Conservation (phyloP, 2,329 filamentous ascomycete genomes). For the Sclerotinia minor region DNA sequence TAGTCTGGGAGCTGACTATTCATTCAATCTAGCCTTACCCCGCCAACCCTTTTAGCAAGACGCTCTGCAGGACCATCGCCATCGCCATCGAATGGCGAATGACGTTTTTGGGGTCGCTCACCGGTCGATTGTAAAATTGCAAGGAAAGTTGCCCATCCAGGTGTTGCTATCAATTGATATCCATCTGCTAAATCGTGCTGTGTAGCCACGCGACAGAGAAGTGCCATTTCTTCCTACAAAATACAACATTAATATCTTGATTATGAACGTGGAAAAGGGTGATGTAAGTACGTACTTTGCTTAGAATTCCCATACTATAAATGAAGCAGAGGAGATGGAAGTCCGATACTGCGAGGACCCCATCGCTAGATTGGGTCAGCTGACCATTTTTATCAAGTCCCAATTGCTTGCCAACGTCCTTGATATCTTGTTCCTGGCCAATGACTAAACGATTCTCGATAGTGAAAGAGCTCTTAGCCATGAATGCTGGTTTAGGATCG, state of each 20-base stretch:
- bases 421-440: conserved; percentile 80
- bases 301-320: conserved; percentile 75
- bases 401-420: conserved; percentile 61
- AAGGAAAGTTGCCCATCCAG: conserved; percentile 91
- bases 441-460: conserved; percentile 89
- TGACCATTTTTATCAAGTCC: conserved; percentile 60
- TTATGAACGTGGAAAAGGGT: conserved; percentile 1
- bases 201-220: conserved; percentile 82
- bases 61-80: conserved; percentile 41
- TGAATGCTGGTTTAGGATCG: conserved; percentile 74
- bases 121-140: conserved; percentile 94
- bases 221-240: conserved; percentile 78
- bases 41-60: conserved; percentile 66
- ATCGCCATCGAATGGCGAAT: conserved; percentile 43
- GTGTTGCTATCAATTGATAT: conserved; percentile 79
- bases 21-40: conserved; percentile 52
- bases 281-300: conserved; percentile 64
- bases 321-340: conserved; percentile 94
- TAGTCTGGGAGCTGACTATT: conserved; percentile 1
- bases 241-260: conserved; percentile 27
- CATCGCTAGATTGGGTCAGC: conserved; percentile 60
- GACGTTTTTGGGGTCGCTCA: conserved; percentile 88
- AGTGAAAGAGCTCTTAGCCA: conserved; percentile 66
- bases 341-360: conserved; percentile 74
- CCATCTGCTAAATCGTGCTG: conserved; percentile 78